Evolutionary conservation across 2,329 filamentous ascomycete genomes (phyloP).

Genomic region (Ceratocystis lukuohia): DNA sequence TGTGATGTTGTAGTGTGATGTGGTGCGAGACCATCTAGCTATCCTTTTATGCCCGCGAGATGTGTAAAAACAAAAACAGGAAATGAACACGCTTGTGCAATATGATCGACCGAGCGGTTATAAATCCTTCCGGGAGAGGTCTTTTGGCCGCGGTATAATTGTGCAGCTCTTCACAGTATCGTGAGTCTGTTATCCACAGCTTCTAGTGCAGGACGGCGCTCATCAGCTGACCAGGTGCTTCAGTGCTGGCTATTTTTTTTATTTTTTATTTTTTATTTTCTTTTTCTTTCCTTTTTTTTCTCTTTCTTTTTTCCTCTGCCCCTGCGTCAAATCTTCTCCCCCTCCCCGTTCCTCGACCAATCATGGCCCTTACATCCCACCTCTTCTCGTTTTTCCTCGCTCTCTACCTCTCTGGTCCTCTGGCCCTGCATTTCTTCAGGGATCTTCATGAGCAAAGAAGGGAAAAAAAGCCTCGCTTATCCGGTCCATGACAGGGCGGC

Average conservation of each 20-base stretch:
- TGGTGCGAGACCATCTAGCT: not conserved
- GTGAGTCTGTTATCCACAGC: too few species aligned
- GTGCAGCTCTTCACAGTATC: not conserved
- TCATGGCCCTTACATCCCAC: not conserved
- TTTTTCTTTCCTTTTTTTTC: not conserved
- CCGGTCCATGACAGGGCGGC: not conserved
- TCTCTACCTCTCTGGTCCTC: too few species aligned
- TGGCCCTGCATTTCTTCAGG: not conserved
- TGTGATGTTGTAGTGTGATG: not conserved
- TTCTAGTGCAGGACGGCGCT: too few species aligned
- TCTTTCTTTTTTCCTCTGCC: not conserved
- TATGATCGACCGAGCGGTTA: not conserved
- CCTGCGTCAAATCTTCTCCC: not conserved
- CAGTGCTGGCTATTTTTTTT: not conserved
- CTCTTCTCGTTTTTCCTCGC: too few species aligned
- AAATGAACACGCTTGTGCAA: not conserved
- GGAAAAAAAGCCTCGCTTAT: not conserved
- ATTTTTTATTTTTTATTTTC: not conserved
- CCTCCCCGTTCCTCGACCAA: not conserved
- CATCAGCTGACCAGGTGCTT: too few species aligned
- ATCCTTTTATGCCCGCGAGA: not conserved
- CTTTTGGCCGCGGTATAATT: too few species aligned
- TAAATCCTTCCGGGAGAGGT: not conserved
- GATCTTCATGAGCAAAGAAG: not conserved
- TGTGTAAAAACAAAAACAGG: conserved; percentile 1